Percentiles rank a stretch among this genome's conserved stretches.
These are phyloP conservation scores for Cladosporium cucumerinum DNA, from an alignment of 2,329 filamentous ascomycete genomes.

Conservation along the genomic window DNA sequence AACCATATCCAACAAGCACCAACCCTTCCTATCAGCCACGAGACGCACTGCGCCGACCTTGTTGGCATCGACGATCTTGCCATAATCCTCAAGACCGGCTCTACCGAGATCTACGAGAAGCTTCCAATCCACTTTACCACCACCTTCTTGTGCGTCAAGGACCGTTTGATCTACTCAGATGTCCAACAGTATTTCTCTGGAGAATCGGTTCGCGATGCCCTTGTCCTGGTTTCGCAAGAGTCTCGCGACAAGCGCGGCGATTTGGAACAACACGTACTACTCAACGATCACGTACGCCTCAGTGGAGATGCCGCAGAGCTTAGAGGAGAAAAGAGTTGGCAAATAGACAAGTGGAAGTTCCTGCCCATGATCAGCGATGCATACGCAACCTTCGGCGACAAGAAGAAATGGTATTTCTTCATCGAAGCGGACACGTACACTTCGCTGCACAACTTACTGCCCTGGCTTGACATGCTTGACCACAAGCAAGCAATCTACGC, in stretches of 20 bases:
- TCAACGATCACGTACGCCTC: constrained; percentile 20
- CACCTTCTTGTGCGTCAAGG: constrained; percentile 49
- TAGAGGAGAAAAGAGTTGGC: constrained; percentile 40
- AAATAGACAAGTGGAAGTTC: constrained; percentile 47
- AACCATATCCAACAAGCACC: neutral
- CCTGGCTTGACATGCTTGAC: constrained; percentile 46
- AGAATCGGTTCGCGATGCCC: constrained; percentile 30
- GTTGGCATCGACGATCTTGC: constrained; percentile 42
- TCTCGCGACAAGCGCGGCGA: neutral
- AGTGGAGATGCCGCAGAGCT: constrained; percentile 21
- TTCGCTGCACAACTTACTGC: constrained; percentile 41
- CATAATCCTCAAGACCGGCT: constrained; percentile 55
- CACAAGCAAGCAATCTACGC: constrained; percentile 43
- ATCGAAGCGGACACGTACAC: constrained; percentile 55
- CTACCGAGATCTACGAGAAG: constrained; percentile 51
- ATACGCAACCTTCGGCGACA: constrained; percentile 42
- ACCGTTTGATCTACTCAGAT: constrained; percentile 50
- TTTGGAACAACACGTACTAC: neutral
- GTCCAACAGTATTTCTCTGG: constrained; percentile 42
- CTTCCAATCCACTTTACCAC: constrained; percentile 52
- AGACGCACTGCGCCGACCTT: neutral
- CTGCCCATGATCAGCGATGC: constrained; percentile 37
- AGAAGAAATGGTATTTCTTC: constrained; percentile 58
- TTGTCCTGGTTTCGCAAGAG: constrained; percentile 8
- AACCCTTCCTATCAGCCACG: neutral